Base-by-base conservation (phyloP, 2,329 filamentous ascomycete genomes). In the Trichoderma harzianum region DNA sequence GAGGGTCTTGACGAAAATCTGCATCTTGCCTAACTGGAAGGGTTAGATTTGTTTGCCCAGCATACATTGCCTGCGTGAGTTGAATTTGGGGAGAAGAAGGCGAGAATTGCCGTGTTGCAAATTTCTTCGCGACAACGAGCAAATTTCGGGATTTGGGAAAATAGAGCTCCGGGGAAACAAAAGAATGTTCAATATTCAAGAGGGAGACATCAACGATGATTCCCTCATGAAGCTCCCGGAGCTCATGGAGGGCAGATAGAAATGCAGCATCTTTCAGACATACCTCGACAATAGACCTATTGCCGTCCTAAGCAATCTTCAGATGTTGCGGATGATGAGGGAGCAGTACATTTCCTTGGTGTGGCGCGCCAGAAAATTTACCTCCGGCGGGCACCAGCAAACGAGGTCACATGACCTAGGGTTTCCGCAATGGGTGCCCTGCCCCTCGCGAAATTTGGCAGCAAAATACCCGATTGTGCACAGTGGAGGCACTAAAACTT, bases 1-100 rank as follows among this genome's bases (percentile, higher is more conserved):
- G 81, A 98, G 90, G 89, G 90, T 92, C 86, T 92, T 91, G 82
- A 92, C 90, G 87, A 92, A 92, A 84, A 91, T 91, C 88, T 91
- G 89, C 89, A 91, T 91, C 86, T 89, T 90, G 88, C 88, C 88
- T 89, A 79, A 78, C 81, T 81, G 77, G 75, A 75, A 75, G 81
- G 78, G 82, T 85, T 83, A 85, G 84, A 84, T 74, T 78, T 68
- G 51, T 58, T 68, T 64, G 43, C 26, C 34, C 47, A 28, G 28
- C 34, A 55, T 36, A 32, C 53, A 43, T 39, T 34, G 51, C 34
- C 57, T 39, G 67, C 43, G 58, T 55, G n/a, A 55, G 51, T 53
- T 18, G 21, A 6, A 1, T 21, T 51, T 63, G 30, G 26, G 43
- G 21, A n/a, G 18, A 26, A 30, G n/a, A 34, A 28, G 24, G 30